Conservation (phyloP, 139 green algal species). For the Closterium sp. region DNA sequence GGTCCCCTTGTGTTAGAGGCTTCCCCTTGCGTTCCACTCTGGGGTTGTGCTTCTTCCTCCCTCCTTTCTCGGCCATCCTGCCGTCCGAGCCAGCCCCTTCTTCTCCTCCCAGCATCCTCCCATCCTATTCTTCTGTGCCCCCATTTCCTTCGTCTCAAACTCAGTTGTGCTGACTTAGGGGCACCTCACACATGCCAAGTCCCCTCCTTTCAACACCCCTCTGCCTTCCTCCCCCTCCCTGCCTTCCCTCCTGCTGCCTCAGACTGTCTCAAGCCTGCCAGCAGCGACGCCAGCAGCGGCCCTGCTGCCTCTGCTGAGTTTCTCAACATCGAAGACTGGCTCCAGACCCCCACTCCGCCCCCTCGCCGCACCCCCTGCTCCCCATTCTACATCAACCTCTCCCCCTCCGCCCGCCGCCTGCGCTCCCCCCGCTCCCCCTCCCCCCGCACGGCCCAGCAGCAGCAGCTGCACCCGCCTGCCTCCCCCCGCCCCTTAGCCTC, state of each 20-base stretch:
- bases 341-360: background rate
- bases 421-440: background rate
- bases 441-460: background rate
- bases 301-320: background rate
- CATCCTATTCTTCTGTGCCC: no score
- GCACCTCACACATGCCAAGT: background rate
- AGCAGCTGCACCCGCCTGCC: background rate
- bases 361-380: background rate
- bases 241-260: background rate
- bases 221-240: background rate
- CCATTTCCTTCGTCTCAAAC: no score
- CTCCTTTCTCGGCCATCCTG: no score
- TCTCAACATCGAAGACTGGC: background rate
- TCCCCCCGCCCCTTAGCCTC: background rate
- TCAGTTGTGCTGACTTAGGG: no score
- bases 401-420: background rate
- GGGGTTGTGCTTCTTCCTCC: no score
- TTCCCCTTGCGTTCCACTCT: no score
- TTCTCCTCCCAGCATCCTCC: no score
- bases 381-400: background rate
- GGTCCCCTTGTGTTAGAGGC: background rate
- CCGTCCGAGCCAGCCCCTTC: no score
- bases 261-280: background rate
- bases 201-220: background rate
- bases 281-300: background rate